phyloP scores from a whole-genome alignment of 1,284 basidiomycete species.

The Jaminaea rosea region DNA sequence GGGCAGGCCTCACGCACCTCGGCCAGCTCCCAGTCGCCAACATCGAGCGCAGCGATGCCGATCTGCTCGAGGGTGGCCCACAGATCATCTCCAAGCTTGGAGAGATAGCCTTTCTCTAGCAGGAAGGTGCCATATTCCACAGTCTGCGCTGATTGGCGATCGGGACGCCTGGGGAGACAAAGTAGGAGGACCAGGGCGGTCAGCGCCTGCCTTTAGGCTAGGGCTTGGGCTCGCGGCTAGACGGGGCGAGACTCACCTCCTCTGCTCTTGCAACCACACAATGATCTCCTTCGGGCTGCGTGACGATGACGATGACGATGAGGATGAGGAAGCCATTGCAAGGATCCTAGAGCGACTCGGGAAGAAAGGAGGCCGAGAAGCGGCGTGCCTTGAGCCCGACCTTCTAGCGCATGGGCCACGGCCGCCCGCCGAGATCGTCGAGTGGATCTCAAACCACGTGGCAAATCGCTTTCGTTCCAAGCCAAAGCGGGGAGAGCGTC shows the following conservation, averaged over 20 bases:
- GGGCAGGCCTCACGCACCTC: constrained; percentile 56
- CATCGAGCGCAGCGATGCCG: constrained; percentile 72
- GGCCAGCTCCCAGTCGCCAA: constrained; percentile 68
- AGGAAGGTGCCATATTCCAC: constrained; percentile 59
- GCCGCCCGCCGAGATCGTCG: too few species aligned
- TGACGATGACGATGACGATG: background rate
- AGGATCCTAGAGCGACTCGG: too few species aligned
- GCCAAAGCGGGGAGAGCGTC: too few species aligned
- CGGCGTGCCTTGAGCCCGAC: too few species aligned
- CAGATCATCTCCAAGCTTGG: constrained; percentile 48
- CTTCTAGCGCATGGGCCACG: too few species aligned
- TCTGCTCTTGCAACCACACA: constrained; percentile 27
- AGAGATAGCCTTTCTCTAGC: constrained; percentile 52
- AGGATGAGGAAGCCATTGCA: too few species aligned
- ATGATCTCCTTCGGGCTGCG: constrained; percentile 11
- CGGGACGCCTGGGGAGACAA: constrained; percentile 12
- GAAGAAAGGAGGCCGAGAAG: too few species aligned
- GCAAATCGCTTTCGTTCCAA: too few species aligned
- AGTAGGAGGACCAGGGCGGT: background rate
- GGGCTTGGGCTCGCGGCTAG: background rate
- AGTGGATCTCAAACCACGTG: too few species aligned
- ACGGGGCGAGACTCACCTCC: constrained; percentile 13
- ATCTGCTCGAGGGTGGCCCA: constrained; percentile 86
- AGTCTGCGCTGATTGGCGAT: constrained; percentile 61
- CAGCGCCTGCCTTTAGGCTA: background rate